Percentiles rank a stretch among this genome's conserved stretches.
Evolutionary conservation across 306 rosid genomes (phyloP).

Genomic region (Quercus glauca): DNA sequence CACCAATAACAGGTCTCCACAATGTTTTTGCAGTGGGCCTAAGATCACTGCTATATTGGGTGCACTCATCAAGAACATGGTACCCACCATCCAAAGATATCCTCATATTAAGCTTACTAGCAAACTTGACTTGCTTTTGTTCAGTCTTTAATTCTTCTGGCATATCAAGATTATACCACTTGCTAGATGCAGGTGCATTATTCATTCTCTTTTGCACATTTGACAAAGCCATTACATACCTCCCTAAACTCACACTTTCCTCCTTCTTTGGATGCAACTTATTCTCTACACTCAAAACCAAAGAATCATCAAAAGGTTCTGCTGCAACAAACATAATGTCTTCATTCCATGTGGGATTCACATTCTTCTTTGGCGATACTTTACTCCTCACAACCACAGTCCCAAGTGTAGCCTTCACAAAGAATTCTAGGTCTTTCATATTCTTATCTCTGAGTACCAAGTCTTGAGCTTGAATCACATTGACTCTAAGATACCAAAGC

Average conservation of each 20-base stretch:
- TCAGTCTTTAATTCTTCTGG: neutral
- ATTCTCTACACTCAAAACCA: too few species aligned
- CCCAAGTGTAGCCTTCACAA: conserved; percentile 6
- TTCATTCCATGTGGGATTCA: conserved; percentile 10
- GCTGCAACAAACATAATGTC: too few species aligned
- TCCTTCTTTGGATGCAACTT: too few species aligned
- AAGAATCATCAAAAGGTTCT: too few species aligned
- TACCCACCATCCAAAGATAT: conserved; percentile 48
- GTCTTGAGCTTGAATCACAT: too few species aligned
- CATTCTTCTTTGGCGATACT: neutral
- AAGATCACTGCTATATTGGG: conserved; percentile 49
- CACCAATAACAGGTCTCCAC: conserved; percentile 44
- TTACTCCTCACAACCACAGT: neutral
- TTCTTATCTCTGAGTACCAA: too few species aligned
- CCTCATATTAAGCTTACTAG: conserved; percentile 42
- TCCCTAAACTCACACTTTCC: too few species aligned
- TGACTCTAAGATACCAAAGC: conserved; percentile 18
- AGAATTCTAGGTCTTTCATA: neutral
- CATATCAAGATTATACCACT: conserved; percentile 23
- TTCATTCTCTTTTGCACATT: neutral
- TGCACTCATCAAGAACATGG: conserved; percentile 49
- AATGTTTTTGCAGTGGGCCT: conserved; percentile 49
- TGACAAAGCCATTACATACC: too few species aligned
- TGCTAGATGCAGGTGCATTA: neutral
- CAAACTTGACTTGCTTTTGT: conserved; percentile 39